These are phyloP conservation scores for Hanseniaspora thailandica DNA, from an alignment of 805 yeast species.

Conservation along the genomic window DNA sequence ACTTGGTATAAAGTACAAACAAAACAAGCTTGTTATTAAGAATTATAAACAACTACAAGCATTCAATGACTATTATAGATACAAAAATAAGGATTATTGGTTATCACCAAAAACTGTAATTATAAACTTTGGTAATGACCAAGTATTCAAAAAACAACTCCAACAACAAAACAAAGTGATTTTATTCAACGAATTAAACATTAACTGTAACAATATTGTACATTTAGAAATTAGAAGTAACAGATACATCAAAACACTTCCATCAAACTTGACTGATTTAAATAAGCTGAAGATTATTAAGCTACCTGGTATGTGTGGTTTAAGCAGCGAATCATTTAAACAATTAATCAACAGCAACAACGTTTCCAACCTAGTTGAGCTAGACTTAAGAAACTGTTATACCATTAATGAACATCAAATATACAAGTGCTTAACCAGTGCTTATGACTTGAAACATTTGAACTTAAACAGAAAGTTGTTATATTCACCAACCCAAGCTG, in stretches of 20 bases:
- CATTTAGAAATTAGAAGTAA: constrained; percentile 14
- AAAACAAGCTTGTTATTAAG: constrained; percentile 8
- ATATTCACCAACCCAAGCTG: background rate
- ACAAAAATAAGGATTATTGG: constrained; percentile 3
- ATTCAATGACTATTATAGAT: constrained; percentile 12
- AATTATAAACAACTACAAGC: constrained; percentile 9
- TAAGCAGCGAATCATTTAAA: constrained; percentile 1
- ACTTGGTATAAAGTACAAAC: constrained; percentile 1
- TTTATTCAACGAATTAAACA: constrained; percentile 2
- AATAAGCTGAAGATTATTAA: background rate
- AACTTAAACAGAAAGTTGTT: constrained; percentile 11
- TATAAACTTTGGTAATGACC: constrained; percentile 10
- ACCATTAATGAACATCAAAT: constrained; percentile 6
- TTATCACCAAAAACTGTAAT: constrained; percentile 12
- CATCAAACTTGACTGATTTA: background rate
- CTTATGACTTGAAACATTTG: constrained; percentile 6
- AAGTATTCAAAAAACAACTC: constrained; percentile 8
- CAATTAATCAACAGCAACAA: background rate
- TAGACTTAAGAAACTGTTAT: constrained; percentile 13
- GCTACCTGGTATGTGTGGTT: constrained; percentile 7
- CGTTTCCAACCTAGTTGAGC: background rate
- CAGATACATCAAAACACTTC: constrained; percentile 5
- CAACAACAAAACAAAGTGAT: background rate
- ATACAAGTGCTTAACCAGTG: background rate
- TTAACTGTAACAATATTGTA: constrained; percentile 10